Evolutionary conservation across 106 monocot genomes (phyloP).

Genomic region (Apostasia ramifera): DNA sequence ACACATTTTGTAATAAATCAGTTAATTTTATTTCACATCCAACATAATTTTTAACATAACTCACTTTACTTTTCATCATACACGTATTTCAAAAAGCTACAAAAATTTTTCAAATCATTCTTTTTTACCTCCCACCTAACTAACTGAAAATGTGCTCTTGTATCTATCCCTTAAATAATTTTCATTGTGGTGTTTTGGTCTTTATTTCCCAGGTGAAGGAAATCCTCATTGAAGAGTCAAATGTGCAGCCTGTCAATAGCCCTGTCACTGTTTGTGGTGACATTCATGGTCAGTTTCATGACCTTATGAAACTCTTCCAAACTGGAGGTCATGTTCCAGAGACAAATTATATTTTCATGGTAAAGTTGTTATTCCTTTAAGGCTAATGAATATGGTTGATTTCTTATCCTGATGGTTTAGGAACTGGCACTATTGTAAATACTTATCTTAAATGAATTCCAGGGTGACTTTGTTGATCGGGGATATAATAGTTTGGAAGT

Average conservation of each 20-base stretch:
- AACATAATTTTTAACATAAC: too few relatives aligned
- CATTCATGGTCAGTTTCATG: slow-evolving; percentile 80
- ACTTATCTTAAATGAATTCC: slow-evolving; percentile 7
- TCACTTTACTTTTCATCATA: too few relatives aligned
- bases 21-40: too few relatives aligned
- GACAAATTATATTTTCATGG: slow-evolving; percentile 85
- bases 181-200: too few relatives aligned
- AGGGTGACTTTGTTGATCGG: slow-evolving; percentile 86
- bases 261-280: slow-evolving; percentile 81
- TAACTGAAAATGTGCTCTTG: too few relatives aligned
- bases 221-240: slow-evolving; percentile 76
- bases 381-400: neutral
- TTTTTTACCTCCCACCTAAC: too few relatives aligned
- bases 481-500: slow-evolving; percentile 83
- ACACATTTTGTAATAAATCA: too few relatives aligned
- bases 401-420: neutral
- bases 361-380: slow-evolving; percentile 6
- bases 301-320: slow-evolving; percentile 79
- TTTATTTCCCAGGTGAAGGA: slow-evolving; percentile 21
- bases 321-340: slow-evolving; percentile 85
- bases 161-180: too few relatives aligned
- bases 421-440: slow-evolving; percentile 11
- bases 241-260: slow-evolving; percentile 80
- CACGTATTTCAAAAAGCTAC: too few relatives aligned
- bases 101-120: too few relatives aligned